phyloP scores from a whole-genome alignment of 441 rosid species.

The Brassica balearica region DNA sequence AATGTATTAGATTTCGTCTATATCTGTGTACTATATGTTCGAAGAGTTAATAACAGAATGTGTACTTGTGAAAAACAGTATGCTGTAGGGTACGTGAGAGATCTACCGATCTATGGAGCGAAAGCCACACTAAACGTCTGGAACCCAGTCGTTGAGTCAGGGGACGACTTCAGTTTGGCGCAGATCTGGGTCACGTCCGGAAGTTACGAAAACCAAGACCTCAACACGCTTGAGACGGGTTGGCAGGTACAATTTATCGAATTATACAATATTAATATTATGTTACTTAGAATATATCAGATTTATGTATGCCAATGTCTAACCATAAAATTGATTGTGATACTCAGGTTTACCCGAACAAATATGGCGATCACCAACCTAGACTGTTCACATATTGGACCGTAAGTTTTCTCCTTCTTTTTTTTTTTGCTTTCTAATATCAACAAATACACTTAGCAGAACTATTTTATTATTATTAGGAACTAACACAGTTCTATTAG shows the following conservation, averaged over 20 bases:
- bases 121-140: neutral
- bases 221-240: neutral
- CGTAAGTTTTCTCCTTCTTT: neutral
- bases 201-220: neutral
- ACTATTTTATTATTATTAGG: neutral
- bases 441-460: neutral
- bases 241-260: neutral
- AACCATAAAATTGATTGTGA: neutral
- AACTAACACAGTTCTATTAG: neutral
- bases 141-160: neutral
- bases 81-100: neutral
- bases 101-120: neutral
- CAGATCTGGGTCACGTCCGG: neutral
- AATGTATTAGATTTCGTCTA: neutral
- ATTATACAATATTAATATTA: neutral
- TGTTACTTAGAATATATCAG: too few species aligned
- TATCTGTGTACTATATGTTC: neutral
- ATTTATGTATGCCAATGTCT: neutral
- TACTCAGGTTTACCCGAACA: neutral
- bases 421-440: neutral
- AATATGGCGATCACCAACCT: neutral
- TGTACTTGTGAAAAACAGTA: neutral
- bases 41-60: neutral
- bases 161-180: neutral
- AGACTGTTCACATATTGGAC: conserved; percentile 4